Percentiles rank a stretch among this genome's conserved stretches.
Conservation (phyloP, 768 basidiomycete species). For the Harrya chromipes region DNA sequence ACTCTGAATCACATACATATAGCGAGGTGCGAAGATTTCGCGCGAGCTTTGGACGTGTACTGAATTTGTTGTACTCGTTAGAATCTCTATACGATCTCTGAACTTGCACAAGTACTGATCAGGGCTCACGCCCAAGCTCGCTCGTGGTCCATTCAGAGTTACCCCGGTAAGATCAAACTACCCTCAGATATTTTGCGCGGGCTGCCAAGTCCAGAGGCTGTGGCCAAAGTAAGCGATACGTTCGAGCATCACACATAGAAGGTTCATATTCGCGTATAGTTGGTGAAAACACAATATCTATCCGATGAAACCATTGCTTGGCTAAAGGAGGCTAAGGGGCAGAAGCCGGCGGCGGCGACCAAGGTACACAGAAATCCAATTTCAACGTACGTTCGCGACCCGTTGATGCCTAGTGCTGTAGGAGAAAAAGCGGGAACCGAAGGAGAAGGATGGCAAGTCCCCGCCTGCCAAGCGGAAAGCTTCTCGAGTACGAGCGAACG, state of each 20-base stretch:
- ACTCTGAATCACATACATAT: slow-evolving; percentile 61
- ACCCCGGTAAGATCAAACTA: slow-evolving; percentile 76
- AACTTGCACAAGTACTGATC: slow-evolving; percentile 87
- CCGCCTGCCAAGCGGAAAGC: slow-evolving; percentile 54
- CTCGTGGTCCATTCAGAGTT: slow-evolving; percentile 74
- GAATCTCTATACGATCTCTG: slow-evolving; percentile 86
- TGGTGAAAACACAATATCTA: slow-evolving; percentile 64
- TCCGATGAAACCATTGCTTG: slow-evolving; percentile 56
- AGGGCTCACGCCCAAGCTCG: slow-evolving; percentile 58
- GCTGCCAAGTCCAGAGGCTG: slow-evolving; percentile 62
- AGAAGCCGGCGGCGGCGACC: slow-evolving; percentile 31
- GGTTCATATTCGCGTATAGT: slow-evolving; percentile 38
- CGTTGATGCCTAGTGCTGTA: slow-evolving; percentile 17
- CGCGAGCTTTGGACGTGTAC: not conserved
- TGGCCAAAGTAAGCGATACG: slow-evolving; percentile 50
- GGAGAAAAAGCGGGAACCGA: slow-evolving; percentile 36
- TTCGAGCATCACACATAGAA: not conserved
- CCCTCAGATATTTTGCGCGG: slow-evolving; percentile 80
- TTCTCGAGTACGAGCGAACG: slow-evolving; percentile 30
- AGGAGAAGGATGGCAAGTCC: slow-evolving; percentile 50
- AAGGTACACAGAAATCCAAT: slow-evolving; percentile 26
- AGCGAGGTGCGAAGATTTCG: slow-evolving; percentile 54
- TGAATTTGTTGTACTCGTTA: slow-evolving; percentile 27
- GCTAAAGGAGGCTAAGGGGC: slow-evolving; percentile 48
- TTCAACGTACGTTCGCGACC: not conserved